Conservation (phyloP, 108 stramenopile species). For the Nitzschia sp. region DNA sequence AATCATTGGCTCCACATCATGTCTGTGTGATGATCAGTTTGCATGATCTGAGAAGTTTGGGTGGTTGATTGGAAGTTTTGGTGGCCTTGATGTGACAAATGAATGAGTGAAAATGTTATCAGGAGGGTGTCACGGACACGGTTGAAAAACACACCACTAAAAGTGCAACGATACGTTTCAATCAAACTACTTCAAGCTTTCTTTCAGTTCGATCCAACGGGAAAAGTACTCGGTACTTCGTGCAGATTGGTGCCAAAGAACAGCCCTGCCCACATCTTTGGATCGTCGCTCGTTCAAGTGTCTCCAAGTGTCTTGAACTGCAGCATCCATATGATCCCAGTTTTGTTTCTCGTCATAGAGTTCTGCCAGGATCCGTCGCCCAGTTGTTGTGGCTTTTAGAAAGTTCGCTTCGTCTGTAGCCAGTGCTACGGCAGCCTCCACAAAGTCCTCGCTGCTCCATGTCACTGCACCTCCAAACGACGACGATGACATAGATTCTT, state of each 20-base stretch:
- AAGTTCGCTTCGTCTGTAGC: conserved; percentile 35
- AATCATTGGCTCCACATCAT: no score
- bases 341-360: conserved; percentile 34
- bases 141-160: no score
- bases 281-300: conserved; percentile 31
- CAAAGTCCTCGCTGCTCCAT: conserved; percentile 45
- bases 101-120: no score
- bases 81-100: no score
- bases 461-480: conserved; percentile 56
- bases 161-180: no score
- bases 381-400: conserved; percentile 25
- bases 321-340: conserved; percentile 24
- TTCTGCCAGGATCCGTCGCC: conserved; percentile 26
- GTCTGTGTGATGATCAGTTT: no score
- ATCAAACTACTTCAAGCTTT: conserved; percentile 62
- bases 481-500: not conserved
- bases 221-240: conserved; percentile 79
- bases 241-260: conserved; percentile 61
- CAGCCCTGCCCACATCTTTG: conserved; percentile 37
- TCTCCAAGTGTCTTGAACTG: conserved; percentile 22
- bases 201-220: conserved; percentile 72
- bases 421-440: conserved; percentile 41
- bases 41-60: no score
- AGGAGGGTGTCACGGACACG: no score
- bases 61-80: no score